phyloP scores from a whole-genome alignment of 2,329 filamentous ascomycete species.

The Bipolaris victoriae region DNA sequence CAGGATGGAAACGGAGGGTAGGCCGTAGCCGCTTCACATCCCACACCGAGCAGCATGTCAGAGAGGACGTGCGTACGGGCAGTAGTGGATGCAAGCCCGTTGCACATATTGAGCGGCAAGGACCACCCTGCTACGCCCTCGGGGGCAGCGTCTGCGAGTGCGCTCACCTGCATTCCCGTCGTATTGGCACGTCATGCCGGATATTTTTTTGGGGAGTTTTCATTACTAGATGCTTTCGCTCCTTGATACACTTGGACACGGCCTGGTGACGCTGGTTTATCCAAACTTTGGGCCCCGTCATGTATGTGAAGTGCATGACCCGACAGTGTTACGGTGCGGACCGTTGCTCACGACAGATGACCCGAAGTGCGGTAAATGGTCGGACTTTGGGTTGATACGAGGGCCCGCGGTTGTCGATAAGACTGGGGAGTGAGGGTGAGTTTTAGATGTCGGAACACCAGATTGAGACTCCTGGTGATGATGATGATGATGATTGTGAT shows the following conservation, averaged over 20 bases:
- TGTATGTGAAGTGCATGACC: not conserved
- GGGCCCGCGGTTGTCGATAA: too few relatives aligned
- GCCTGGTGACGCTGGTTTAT: not conserved
- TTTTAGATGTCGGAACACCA: too few relatives aligned
- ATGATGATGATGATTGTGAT: too few relatives aligned
- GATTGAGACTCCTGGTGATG: too few relatives aligned
- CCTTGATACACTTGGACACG: not conserved
- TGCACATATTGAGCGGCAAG: conserved; percentile 1
- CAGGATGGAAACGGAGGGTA: not conserved
- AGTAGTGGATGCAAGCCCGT: not conserved
- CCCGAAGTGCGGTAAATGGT: not conserved
- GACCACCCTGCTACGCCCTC: not conserved
- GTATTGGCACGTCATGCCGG: not conserved
- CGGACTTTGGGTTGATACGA: not conserved
- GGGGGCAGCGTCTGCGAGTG: not conserved
- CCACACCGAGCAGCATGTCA: not conserved
- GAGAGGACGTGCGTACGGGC: not conserved
- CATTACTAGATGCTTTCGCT: not conserved
- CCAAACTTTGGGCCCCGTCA: not conserved
- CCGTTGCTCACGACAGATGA: not conserved
- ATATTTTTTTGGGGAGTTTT: not conserved
- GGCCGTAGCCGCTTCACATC: not conserved
- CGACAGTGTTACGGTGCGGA: conserved; percentile 2
- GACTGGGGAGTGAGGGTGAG: too few relatives aligned
- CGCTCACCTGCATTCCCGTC: not conserved